These are phyloP conservation scores for Tilletia walkeri DNA, from an alignment of 1,284 basidiomycete species.

Conservation along the genomic window DNA sequence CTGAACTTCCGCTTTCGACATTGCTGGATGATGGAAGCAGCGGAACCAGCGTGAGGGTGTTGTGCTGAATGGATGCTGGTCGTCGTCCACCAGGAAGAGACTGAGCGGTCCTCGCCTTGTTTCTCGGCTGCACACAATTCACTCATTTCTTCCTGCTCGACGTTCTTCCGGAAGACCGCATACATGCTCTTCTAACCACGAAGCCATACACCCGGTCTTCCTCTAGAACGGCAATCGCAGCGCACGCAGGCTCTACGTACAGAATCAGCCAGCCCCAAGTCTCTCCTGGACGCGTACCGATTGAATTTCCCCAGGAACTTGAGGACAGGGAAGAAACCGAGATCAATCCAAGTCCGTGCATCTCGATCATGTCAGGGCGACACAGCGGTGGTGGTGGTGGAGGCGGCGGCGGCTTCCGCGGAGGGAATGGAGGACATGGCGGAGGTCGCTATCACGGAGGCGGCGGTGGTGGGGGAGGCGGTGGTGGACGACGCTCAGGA, in stretches of 20 bases:
- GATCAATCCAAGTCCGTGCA: background rate
- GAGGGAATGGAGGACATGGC: background rate
- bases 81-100: too few species aligned
- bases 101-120: too few species aligned
- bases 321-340: background rate
- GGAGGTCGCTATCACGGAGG: background rate
- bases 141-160: constrained; percentile 8
- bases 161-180: too few species aligned
- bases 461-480: constrained; percentile 25
- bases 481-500: background rate
- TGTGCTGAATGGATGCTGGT: background rate
- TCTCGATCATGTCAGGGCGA: constrained; percentile 17
- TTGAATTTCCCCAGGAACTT: background rate
- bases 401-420: background rate
- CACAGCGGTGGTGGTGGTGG: constrained; percentile 25
- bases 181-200: too few species aligned
- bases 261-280: too few species aligned
- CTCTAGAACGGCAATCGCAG: too few species aligned
- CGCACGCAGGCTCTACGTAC: too few species aligned
- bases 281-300: too few species aligned
- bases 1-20: constrained; percentile 24
- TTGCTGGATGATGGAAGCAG: background rate
- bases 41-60: background rate
- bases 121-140: too few species aligned
- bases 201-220: background rate